These are phyloP conservation scores for Liquidambar formosana DNA, from an alignment of 164 flowering plant genomes.

Conservation along the genomic window DNA sequence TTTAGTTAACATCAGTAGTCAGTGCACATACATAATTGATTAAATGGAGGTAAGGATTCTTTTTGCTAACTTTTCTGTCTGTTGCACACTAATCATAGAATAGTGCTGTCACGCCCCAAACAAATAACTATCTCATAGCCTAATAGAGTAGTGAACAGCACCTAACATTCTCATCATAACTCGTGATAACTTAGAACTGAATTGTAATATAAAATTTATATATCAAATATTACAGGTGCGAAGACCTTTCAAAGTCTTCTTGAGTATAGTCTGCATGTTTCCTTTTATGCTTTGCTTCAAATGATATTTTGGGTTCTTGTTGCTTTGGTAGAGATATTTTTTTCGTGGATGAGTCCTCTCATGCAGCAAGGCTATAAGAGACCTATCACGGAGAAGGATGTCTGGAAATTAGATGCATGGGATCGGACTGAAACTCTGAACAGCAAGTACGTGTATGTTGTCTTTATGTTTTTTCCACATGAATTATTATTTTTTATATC, in stretches of 20 bases:
- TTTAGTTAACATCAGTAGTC: no score
- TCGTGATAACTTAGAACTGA: no score
- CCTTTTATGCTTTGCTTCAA: not conserved
- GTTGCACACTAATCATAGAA: not conserved
- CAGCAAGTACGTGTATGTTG: slow-evolving; percentile 43
- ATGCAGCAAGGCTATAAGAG: slow-evolving; percentile 75
- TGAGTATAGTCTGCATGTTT: not conserved
- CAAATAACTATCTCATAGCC: no score
- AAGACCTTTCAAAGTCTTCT: not conserved
- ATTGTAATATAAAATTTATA: no score
- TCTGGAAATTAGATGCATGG: slow-evolving; percentile 96
- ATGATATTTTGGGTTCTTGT: slow-evolving; percentile 16
- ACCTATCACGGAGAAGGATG: slow-evolving; percentile 92
- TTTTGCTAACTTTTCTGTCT: not conserved
- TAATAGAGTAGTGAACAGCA: no score
- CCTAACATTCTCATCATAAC: no score
- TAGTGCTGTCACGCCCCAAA: no score
- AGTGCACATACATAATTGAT: no score
- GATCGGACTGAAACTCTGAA: slow-evolving; percentile 82
- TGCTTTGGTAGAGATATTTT: slow-evolving; percentile 49
- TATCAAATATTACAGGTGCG: no score
- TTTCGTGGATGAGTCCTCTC: slow-evolving; percentile 84
- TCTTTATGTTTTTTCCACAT: slow-evolving; percentile 5
- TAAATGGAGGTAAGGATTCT: no score
- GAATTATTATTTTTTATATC: not conserved